Evolutionary conservation across 2,329 filamentous ascomycete species (phyloP), one percentile per base, ranked within the genome.

Genomic region (Phialophora verrucosa): DNA sequence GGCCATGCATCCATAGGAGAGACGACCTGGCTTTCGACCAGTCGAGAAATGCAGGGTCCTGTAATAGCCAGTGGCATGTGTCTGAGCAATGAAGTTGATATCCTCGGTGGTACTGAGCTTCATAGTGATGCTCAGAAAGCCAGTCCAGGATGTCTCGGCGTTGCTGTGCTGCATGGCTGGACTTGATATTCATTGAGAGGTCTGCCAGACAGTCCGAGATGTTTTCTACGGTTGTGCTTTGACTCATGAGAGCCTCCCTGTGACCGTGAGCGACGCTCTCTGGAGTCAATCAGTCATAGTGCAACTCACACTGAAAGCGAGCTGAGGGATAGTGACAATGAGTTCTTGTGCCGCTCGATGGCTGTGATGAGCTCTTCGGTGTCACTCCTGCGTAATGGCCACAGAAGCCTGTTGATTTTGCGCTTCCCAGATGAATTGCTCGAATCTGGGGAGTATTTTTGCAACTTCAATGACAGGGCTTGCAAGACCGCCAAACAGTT

Each of bases 1-100:
- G 59, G 4, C 68, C 68, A 35, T 68, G 65, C 62, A 69, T 65
- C 68, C 68, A 69, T 3, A 69, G 54, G 14, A 65, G 51, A 27
- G 68, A 68, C 31, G 64, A 65, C 32, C 65, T 59, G 10, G 47
- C 35, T 32, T 61, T 50, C 17, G 55, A 58, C 68, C 68, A 69
- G 25, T 62, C 38, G 25, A 60, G 29, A 47, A 68, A 68, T 14
- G 55, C 55, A 25, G 58, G 62, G 29, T 69, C 38, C 12, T 65
- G 4, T 23, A 67, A 51, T 8, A 69, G 51, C 68, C 68, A 69
- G 14, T 25, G 29, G 47, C 65, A 68, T 7, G 68, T 69, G 27
- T 65, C 35, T 2, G 32, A 58, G 53, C 68, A 69, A 49, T 69
- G 59, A 11, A 69, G 49, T n/a, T 66, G 65, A 25, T 51, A 62